Percentiles rank a stretch among this genome's conserved stretches.
phyloP scores from a whole-genome alignment of 441 rosid genomes.

The Daphne laureola region DNA sequence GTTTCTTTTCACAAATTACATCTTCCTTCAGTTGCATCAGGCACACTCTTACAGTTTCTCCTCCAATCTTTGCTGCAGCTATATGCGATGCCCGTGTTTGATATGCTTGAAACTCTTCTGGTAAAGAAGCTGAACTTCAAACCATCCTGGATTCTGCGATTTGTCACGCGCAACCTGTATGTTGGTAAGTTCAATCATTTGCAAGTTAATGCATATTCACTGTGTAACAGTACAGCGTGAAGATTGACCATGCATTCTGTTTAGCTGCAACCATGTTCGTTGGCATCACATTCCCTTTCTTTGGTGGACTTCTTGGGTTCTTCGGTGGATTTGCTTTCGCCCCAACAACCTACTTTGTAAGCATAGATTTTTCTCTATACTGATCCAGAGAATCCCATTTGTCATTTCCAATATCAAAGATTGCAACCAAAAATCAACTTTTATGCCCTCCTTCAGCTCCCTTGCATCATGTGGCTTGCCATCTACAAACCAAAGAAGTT shows the following conservation, averaged over 20 bases:
- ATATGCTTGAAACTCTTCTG: slow-evolving; percentile 54
- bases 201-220: not conserved
- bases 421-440: not conserved
- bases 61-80: slow-evolving; percentile 23
- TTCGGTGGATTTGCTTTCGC: slow-evolving; percentile 72
- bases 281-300: slow-evolving; percentile 55
- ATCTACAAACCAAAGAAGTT: slow-evolving; percentile 48
- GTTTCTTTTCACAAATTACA: not conserved
- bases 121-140: slow-evolving; percentile 45
- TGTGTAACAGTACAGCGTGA: not conserved
- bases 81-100: slow-evolving; percentile 68
- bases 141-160: slow-evolving; percentile 36
- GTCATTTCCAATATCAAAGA: not conserved
- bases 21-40: not conserved
- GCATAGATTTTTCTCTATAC: slow-evolving; percentile 4
- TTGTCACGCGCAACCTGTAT: slow-evolving; percentile 33
- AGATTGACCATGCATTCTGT: not conserved
- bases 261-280: slow-evolving; percentile 54
- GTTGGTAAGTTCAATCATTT: slow-evolving; percentile 36
- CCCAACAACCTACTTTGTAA: slow-evolving; percentile 64
- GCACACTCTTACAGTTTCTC: not conserved
- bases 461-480: slow-evolving; percentile 59
- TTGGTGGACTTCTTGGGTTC: slow-evolving; percentile 71
- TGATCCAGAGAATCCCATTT: not conserved
- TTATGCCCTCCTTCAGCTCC: slow-evolving; percentile 30